Evolutionary conservation across 2,329 filamentous ascomycete genomes (phyloP), one percentile per base, ranked within the genome.

Genomic region (Cytospora piceae): DNA sequence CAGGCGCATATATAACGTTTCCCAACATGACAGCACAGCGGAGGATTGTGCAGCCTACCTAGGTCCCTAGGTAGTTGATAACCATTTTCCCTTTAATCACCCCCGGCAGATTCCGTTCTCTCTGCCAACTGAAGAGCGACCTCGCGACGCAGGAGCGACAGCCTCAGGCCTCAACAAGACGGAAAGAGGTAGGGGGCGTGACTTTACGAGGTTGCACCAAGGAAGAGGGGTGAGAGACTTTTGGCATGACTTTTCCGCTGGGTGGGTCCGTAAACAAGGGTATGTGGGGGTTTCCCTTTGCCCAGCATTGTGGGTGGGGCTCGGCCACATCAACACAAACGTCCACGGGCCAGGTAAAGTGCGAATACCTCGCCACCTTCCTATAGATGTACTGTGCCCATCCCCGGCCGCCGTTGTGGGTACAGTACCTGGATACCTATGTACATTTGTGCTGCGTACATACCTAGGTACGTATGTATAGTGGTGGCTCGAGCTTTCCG

Each of bases 191-290:
- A 53, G 64, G 60, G 63, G 61, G 58, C 60, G 61, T 64, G 57
- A 59, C 53, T 63, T 60, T 62, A 60, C 69, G 66, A 65, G 55
- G 69, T 70, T 62, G 64, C 67, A 70, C 64, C 65, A 62, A 61
- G 34, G 58, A 65, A 58, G 51, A 67, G 58, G 61, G 56, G 61
- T 61, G 53, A 65, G 60, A 64, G 55, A 67, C 61, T 64, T 64
- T 64, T 54, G 57, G 42, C 61, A 39, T 64, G 55, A 67, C 61
- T 64, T 64, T 64, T 49, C 58, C 37, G 63, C 42, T 67, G 65
- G 27, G 29, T 54, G 52, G 24, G 6, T 56, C 53, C 51, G 31
- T 52, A 22, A 51, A 31, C 51, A 57, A 63, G 54, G 39, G 61
- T 63, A 55, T 63, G 60, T 49, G 60, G 59, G 57, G 58, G 32